Percentiles rank a stretch among this genome's conserved stretches.
These are phyloP conservation scores for Pythium myriotylum DNA, from an alignment of 352 stramenopile species.

Conservation along the genomic window DNA sequence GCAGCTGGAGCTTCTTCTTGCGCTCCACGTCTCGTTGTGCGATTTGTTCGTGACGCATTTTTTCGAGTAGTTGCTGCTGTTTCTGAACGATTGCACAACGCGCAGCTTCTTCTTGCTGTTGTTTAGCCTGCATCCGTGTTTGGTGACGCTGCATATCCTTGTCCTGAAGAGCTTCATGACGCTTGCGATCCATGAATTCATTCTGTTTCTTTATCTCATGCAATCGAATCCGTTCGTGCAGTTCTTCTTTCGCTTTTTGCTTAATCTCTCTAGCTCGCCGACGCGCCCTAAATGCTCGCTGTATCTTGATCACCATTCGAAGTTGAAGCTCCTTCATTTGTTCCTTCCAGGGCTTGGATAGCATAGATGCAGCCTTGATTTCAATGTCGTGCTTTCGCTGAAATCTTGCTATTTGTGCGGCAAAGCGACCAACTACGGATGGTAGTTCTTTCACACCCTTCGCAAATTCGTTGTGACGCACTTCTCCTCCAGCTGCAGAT, in stretches of 20 bases:
- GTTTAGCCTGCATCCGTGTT: conserved; percentile 54
- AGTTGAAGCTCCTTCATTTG: conserved; percentile 71
- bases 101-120: conserved; percentile 45
- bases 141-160: conserved; percentile 63
- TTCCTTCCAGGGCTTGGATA: conserved; percentile 66
- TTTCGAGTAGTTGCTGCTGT: conserved; percentile 50
- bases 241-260: conserved; percentile 45
- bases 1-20: conserved; percentile 27
- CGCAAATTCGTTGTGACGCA: conserved; percentile 4
- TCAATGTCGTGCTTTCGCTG: conserved; percentile 62
- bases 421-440: conserved; percentile 67
- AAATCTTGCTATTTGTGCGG: conserved; percentile 49
- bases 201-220: conserved; percentile 53
- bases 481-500: neutral
- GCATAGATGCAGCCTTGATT: conserved; percentile 49
- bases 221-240: conserved; percentile 52
- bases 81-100: conserved; percentile 41
- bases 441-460: conserved; percentile 38
- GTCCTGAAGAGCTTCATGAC: conserved; percentile 52
- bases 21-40: conserved; percentile 34
- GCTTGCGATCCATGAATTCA: conserved; percentile 57
- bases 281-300: conserved; percentile 65
- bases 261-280: conserved; percentile 43
- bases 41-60: conserved; percentile 54
- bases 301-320: conserved; percentile 72